Base-by-base conservation (phyloP, 1,139 yeast species). In the Yamadazyma conglobata region DNA sequence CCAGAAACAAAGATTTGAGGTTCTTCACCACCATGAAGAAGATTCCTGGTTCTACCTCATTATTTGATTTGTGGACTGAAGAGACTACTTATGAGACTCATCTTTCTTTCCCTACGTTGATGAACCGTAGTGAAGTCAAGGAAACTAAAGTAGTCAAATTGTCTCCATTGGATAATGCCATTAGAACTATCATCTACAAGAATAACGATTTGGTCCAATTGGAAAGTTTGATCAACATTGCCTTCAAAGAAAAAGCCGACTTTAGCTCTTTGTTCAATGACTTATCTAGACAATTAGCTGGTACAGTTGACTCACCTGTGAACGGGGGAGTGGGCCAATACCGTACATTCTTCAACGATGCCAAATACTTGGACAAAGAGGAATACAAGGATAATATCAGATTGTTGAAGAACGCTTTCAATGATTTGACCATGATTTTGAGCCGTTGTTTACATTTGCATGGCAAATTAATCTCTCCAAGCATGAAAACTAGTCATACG, bases 281-380 rank as follows among this genome's bases (percentile, higher is more conserved):
- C 51, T 66, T 87, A 37, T 83, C 91, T 8, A 70, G 95, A 57
- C 80, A 79, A 44, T 64, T 87, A 32, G 76, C 91, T 0, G 96
- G 96, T 28, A 85, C 96, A 0, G 91, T 87, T 35, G 95, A 87
- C 51, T 79, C 95, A 0, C 96, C 96, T 5, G 93, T 87, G 8
- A 87, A 87, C 54, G 96, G 96, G 22, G 96, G 96, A 35, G 86
- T 87, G 42, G 86, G 87, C 4, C 87, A 84, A 48, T 87, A 84
- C 59, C 71, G 91, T 38, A 73, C 74, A 2, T 85, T 87, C 56
- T 74, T 84, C 47, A 61, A 58, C 22, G 72, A 70, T 36, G 46
- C 61, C 6, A 58, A 58, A 35, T 62, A 62, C 37, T 52, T 51
- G 23, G 60, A 52, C 4, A 58, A 66, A 35, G 64, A 63, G n/a